These are phyloP conservation scores for Exobasidium rhododendri DNA, from an alignment of 1,284 basidiomycete genomes.

Conservation along the genomic window DNA sequence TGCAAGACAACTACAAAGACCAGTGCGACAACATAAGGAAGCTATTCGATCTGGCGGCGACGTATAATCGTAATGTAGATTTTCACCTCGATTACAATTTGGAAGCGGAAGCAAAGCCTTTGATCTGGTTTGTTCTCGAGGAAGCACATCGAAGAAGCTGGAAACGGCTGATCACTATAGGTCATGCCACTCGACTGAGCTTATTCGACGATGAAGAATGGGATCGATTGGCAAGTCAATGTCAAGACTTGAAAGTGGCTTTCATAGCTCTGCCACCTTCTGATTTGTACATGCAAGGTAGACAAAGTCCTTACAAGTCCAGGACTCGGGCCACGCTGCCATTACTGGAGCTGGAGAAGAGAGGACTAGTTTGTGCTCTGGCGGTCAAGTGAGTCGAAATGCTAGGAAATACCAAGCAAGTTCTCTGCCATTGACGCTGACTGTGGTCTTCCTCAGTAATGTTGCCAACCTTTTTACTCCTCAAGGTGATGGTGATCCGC, in stretches of 20 bases:
- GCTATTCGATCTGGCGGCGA: constrained; percentile 20
- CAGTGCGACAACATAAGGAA: constrained; percentile 15
- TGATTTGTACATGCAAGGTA: constrained; percentile 36
- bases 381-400: constrained; percentile 17
- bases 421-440: constrained; percentile 4
- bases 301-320: constrained; percentile 16
- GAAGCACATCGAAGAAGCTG: background rate
- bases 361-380: background rate
- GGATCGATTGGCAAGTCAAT: background rate
- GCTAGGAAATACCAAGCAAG: background rate
- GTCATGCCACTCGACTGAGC: constrained; percentile 30
- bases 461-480: constrained; percentile 35
- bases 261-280: constrained; percentile 24
- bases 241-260: constrained; percentile 11
- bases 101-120: background rate
- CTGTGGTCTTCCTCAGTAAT: constrained; percentile 31
- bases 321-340: constrained; percentile 24
- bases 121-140: constrained; percentile 20
- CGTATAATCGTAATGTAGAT: constrained; percentile 23
- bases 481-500: constrained; percentile 33
- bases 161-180: constrained; percentile 17
- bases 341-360: constrained; percentile 11
- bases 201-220: constrained; percentile 17
- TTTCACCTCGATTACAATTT: constrained; percentile 41
- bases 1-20: constrained; percentile 17